Evolutionary conservation across 495 filamentous ascomycete species (phyloP).

Genomic region (Pyrenula massariospora): DNA sequence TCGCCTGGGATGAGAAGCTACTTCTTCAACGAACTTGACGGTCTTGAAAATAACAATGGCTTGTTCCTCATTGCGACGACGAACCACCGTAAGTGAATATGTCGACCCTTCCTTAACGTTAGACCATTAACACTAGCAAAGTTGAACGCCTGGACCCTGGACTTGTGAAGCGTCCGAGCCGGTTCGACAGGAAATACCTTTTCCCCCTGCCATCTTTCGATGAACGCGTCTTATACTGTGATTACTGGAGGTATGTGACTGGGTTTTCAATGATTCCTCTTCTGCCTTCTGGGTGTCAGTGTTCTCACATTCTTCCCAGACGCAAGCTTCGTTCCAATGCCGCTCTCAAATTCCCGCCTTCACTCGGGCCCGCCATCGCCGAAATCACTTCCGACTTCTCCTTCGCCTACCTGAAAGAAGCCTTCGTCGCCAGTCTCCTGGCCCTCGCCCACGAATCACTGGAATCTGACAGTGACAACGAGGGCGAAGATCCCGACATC

Average conservation of each 20-base stretch:
- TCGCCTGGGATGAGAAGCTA: constrained; percentile 40
- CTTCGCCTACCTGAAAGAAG: constrained; percentile 57
- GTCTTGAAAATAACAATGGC: constrained; percentile 53
- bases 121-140: no score
- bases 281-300: neutral
- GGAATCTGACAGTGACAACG: neutral
- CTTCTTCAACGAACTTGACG: constrained; percentile 64
- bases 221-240: constrained; percentile 43
- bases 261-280: no score
- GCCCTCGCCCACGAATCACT: neutral
- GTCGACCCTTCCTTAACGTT: no score
- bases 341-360: neutral
- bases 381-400: constrained; percentile 47
- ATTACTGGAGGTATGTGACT: constrained; percentile 22
- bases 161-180: constrained; percentile 48
- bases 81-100: constrained; percentile 33
- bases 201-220: constrained; percentile 41
- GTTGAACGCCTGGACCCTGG: constrained; percentile 47
- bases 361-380: constrained; percentile 38
- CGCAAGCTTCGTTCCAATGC: neutral
- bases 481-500: constrained; percentile 4
- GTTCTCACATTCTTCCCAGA: neutral
- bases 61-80: constrained; percentile 55
- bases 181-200: constrained; percentile 55
- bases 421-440: constrained; percentile 40